phyloP scores from a whole-genome alignment of 2,329 filamentous ascomycete species.

The Uncinocarpus reesii region DNA sequence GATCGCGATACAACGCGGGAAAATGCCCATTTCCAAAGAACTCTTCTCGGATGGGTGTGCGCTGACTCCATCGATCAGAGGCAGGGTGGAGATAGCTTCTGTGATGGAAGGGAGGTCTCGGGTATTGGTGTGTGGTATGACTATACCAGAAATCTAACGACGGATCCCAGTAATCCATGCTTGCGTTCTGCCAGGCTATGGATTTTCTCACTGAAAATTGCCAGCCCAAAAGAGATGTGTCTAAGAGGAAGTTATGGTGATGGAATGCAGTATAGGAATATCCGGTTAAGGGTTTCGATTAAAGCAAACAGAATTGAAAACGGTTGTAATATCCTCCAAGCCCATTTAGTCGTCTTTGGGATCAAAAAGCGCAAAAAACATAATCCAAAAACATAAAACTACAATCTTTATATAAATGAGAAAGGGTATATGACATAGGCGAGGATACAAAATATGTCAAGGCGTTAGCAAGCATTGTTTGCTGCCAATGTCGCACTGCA shows the following conservation, averaged over 20 bases:
- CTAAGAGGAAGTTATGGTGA: too few relatives aligned
- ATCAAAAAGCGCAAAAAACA: too few relatives aligned
- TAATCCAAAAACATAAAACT: neutral
- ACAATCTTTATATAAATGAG: constrained; percentile 5
- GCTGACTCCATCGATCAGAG: neutral
- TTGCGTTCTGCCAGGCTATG: neutral
- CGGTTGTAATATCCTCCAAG: too few relatives aligned
- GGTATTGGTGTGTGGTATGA: neutral
- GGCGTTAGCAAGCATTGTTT: neutral
- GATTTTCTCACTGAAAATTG: neutral
- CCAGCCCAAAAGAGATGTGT: too few relatives aligned
- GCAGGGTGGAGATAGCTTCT: neutral
- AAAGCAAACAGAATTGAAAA: too few relatives aligned
- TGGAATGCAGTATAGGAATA: too few relatives aligned
- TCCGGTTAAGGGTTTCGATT: too few relatives aligned
- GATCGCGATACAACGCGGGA: neutral
- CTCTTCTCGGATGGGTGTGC: too few relatives aligned
- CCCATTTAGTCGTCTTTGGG: neutral
- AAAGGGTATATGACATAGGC: neutral
- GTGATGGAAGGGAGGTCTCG: neutral
- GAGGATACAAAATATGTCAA: neutral
- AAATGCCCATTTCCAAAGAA: neutral
- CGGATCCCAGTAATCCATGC: neutral
- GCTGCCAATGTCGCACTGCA: constrained; percentile 5
- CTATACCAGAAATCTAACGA: neutral